phyloP scores from a whole-genome alignment of 73 alveolate species.

The Halteria grandinella region DNA sequence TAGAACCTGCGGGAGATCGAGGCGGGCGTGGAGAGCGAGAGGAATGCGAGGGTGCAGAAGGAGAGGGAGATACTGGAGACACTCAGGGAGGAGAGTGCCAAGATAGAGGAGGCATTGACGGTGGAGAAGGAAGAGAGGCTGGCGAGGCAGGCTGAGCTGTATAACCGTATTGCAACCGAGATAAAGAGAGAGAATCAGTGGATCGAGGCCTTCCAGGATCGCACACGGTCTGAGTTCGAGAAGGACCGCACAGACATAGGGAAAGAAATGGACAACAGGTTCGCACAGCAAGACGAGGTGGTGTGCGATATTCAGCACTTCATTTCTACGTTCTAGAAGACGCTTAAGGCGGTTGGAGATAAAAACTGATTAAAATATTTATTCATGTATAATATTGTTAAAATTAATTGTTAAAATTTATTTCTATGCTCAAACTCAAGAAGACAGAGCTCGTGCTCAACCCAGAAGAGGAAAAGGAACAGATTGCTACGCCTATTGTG shows the following conservation, averaged over 20 bases:
- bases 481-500: too few relatives aligned
- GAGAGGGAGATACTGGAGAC: slow-evolving; percentile 78
- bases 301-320: slow-evolving; percentile 79
- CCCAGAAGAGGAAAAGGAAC: too few relatives aligned
- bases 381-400: too few relatives aligned
- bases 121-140: slow-evolving; percentile 80
- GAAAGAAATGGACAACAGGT: slow-evolving; percentile 88
- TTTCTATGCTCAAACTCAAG: too few relatives aligned
- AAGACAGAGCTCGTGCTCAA: too few relatives aligned
- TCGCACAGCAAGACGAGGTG: slow-evolving; percentile 84
- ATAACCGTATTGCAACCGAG: slow-evolving; percentile 64
- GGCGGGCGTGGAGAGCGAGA: slow-evolving; percentile 58
- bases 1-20: slow-evolving; percentile 47
- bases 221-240: slow-evolving; percentile 71
- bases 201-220: slow-evolving; percentile 69
- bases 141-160: slow-evolving; percentile 64
- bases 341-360: too few relatives aligned
- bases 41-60: slow-evolving; percentile 67
- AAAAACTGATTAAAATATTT: too few relatives aligned
- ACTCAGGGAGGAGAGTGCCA: slow-evolving; percentile 75
- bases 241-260: slow-evolving; percentile 76
- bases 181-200: slow-evolving; percentile 74
- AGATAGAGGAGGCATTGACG: slow-evolving; percentile 71
- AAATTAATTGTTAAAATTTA: too few relatives aligned
- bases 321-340: slow-evolving; percentile 79